Percentiles rank a stretch among this genome's conserved stretches.
Conservation (phyloP, 2,329 filamentous ascomycete species). For the Talaromyces sp. region DNA sequence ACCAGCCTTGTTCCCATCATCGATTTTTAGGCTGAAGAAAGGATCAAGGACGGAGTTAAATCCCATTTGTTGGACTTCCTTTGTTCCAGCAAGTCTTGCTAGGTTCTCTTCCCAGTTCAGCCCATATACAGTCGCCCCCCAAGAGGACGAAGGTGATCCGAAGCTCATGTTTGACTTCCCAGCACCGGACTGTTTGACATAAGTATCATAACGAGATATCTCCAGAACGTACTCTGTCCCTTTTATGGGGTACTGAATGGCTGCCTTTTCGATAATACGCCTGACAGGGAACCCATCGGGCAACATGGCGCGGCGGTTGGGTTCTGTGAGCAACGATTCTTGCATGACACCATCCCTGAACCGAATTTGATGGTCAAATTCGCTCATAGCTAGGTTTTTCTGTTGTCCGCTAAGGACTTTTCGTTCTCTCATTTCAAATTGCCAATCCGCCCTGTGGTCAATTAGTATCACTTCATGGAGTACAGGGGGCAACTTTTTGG, state of each 20-base stretch:
- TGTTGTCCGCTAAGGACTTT: conserved; percentile 27
- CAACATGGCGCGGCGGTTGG: conserved; percentile 28
- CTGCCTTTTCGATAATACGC: conserved; percentile 35
- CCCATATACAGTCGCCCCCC: conserved; percentile 35
- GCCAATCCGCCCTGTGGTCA: conserved; percentile 33
- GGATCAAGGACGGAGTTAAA: conserved; percentile 22
- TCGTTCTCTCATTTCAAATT: conserved; percentile 37
- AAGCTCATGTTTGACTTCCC: conserved; percentile 15
- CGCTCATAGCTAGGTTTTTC: conserved; percentile 23
- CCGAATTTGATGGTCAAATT: conserved; percentile 26
- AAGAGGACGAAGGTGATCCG: conserved; percentile 25
- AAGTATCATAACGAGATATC: conserved; percentile 39
- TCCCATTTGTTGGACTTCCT: conserved; percentile 29
- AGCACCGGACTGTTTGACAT: conserved; percentile 15
- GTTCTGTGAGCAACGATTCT: conserved; percentile 20
- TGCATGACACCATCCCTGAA: conserved; percentile 19
- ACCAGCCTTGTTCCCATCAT: conserved; percentile 17
- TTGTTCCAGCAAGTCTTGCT: conserved; percentile 31
- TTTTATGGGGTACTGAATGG: conserved; percentile 35
- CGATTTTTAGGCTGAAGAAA: conserved; percentile 30
- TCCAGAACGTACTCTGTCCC: conserved; percentile 40
- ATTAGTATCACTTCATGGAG: conserved; percentile 7
- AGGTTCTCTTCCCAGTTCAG: conserved; percentile 32
- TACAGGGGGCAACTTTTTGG: background rate
- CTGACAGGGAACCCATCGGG: conserved; percentile 21